Percentiles rank a stretch among this genome's conserved stretches.
These are phyloP conservation scores for Eucalyptus pauciflora DNA, from an alignment of 345 rosid species.

Conservation along the genomic window DNA sequence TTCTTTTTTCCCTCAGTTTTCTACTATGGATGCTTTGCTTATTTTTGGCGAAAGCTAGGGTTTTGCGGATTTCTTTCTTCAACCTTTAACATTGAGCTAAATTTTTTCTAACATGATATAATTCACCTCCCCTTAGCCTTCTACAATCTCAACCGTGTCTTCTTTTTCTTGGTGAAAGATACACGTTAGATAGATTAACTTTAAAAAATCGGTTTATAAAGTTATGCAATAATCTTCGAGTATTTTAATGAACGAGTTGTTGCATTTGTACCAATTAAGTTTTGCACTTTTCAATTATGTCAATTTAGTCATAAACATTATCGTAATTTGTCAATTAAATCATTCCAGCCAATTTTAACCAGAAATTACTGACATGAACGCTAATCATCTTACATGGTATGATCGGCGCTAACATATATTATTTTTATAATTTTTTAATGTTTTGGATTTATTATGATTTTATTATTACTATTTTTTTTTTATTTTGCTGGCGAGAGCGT, in stretches of 20 bases:
- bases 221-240: neutral
- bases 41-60: neutral
- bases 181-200: neutral
- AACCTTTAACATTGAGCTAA: neutral
- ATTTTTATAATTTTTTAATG: too few species aligned
- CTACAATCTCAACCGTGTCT: neutral
- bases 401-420: too few species aligned
- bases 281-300: too few species aligned
- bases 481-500: too few species aligned
- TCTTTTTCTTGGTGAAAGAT: neutral
- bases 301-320: too few species aligned
- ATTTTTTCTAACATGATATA: neutral
- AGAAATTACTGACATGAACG: too few species aligned
- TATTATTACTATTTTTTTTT: too few species aligned
- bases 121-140: neutral
- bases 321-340: too few species aligned
- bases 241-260: neutral
- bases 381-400: too few species aligned
- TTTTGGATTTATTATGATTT: too few species aligned
- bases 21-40: neutral
- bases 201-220: neutral
- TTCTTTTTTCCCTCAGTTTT: neutral
- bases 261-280: neutral
- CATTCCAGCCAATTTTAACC: too few species aligned
- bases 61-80: neutral